Evolutionary conservation across 176 grass and related monocot species (phyloP).

Genomic region (Zoysia japonica): DNA sequence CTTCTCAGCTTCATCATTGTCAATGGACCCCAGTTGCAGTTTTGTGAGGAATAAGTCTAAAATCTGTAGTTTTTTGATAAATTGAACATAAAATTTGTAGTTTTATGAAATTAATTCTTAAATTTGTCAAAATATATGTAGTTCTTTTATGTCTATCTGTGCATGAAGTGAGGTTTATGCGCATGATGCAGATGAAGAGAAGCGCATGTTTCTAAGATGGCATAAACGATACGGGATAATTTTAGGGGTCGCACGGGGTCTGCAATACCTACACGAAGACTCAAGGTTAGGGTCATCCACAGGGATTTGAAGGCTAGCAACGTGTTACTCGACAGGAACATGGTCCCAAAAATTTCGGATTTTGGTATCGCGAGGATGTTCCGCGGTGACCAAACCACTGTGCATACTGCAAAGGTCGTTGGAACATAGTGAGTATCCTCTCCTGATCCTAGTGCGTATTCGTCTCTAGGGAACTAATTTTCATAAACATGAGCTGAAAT

Average conservation of each 20-base stretch:
- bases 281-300: conserved; percentile 61
- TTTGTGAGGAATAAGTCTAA: no score
- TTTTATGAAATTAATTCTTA: no score
- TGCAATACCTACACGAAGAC: conserved; percentile 54
- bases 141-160: no score
- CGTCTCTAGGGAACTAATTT: no score
- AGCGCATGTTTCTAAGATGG: conserved; percentile 42
- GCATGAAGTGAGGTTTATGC: neutral
- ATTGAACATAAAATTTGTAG: no score
- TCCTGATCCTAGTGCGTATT: neutral
- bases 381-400: conserved; percentile 47
- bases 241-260: conserved; percentile 46
- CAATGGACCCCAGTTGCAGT: no score
- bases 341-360: conserved; percentile 49
- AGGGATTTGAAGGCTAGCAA: conserved; percentile 52
- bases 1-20: no score
- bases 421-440: conserved; percentile 50
- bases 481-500: no score
- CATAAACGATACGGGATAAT: conserved; percentile 50
- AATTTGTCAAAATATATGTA: no score
- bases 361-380: conserved; percentile 55
- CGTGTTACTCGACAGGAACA: conserved; percentile 42
- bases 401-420: conserved; percentile 39
- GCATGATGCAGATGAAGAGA: conserved; percentile 40
- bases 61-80: no score